Conservation (phyloP, 2,329 filamentous ascomycete species). For the Xylariaceae sp. region DNA sequence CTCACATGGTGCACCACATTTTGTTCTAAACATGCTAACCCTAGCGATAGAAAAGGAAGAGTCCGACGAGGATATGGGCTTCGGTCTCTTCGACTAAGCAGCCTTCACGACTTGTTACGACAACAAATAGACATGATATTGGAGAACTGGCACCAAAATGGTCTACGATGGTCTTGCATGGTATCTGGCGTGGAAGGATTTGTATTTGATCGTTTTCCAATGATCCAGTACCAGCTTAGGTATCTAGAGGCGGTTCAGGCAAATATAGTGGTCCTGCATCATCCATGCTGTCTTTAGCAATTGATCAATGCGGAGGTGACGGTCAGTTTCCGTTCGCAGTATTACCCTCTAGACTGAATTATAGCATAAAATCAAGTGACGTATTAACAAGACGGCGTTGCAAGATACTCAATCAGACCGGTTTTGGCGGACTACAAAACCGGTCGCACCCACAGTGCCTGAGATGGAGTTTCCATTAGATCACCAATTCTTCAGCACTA, state of each 20-base stretch:
- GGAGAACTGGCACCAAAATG: conserved; percentile 37
- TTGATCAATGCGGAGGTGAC: neutral
- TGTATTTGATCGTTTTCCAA: conserved; percentile 34
- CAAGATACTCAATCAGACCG: no score
- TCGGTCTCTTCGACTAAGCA: conserved; percentile 77
- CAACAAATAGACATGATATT: conserved; percentile 36
- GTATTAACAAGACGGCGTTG: no score
- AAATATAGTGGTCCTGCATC: conserved; percentile 38
- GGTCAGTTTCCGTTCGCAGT: no score
- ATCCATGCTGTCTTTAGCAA: conserved; percentile 18
- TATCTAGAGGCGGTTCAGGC: conserved; percentile 33
- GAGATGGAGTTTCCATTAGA: no score
- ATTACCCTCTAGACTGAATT: no score
- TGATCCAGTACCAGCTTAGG: conserved; percentile 24
- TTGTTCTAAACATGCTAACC: conserved; percentile 12
- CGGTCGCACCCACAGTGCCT: no score
- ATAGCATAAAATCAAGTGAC: no score
- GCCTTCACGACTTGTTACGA: conserved; percentile 29
- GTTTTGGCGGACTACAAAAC: no score
- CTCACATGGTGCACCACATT: neutral
- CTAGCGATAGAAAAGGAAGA: conserved; percentile 62
- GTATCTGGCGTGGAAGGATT: conserved; percentile 38
- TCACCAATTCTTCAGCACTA: no score
- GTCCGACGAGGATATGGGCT: conserved; percentile 78
- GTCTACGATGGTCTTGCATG: conserved; percentile 38